Conservation (phyloP, 441 rosid species). For the Raphanus hybrid region DNA sequence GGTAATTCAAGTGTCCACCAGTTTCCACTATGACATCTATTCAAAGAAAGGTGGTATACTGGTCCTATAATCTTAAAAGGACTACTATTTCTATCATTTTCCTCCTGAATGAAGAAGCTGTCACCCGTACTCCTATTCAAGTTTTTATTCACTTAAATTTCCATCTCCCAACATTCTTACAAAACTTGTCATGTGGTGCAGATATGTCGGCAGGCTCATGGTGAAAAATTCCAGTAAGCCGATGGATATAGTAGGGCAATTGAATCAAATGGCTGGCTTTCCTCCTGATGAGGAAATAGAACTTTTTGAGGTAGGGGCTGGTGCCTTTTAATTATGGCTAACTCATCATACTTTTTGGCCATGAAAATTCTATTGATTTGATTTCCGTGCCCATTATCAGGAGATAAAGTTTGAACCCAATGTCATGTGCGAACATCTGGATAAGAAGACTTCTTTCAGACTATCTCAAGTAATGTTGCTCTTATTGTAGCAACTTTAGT, state of each 20-base stretch:
- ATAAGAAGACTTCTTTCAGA: constrained; percentile 76
- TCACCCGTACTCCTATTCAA: background rate
- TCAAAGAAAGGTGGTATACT: constrained; percentile 7
- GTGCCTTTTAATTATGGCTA: too few species aligned
- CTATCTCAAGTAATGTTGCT: constrained; percentile 69
- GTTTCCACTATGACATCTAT: constrained; percentile 6
- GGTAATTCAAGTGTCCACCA: constrained; percentile 51
- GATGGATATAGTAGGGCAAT: constrained; percentile 14
- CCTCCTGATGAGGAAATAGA: constrained; percentile 86
- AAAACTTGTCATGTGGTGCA: too few species aligned
- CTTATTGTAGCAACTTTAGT: constrained; percentile 2
- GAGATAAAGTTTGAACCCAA: constrained; percentile 95
- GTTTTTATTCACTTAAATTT: background rate
- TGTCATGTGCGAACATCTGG: constrained; percentile 97
- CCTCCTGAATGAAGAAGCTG: constrained; percentile 14
- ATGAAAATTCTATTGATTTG: constrained; percentile 22
- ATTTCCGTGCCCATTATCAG: constrained; percentile 47
- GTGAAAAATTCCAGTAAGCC: too few species aligned
- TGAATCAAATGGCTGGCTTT: constrained; percentile 92
- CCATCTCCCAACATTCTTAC: background rate
- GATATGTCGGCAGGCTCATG: too few species aligned
- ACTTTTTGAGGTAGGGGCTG: constrained; percentile 73
- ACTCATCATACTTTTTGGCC: background rate
- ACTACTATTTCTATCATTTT: background rate
- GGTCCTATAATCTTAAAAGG: background rate